These are phyloP conservation scores for Xylaria nigripes DNA, from an alignment of 495 filamentous ascomycete species.

Conservation along the genomic window DNA sequence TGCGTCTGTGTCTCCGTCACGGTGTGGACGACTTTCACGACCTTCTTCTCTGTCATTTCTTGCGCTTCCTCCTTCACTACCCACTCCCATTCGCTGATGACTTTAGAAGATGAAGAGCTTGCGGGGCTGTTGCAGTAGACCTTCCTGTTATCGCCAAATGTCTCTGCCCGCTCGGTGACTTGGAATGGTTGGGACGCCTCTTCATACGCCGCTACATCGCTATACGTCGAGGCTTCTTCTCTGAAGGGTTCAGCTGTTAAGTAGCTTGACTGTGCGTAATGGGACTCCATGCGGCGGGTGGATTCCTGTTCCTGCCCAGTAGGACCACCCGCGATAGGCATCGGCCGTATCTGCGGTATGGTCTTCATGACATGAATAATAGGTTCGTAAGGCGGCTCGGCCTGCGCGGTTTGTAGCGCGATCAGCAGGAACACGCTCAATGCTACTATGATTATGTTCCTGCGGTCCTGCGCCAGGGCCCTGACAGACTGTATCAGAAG, in stretches of 20 bases:
- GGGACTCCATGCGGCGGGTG: neutral
- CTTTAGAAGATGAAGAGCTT: neutral
- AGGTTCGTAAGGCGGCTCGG: constrained; percentile 17
- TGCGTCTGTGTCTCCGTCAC: constrained; percentile 28
- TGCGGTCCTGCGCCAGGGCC: constrained; percentile 57
- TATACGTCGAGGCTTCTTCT: too few relatives aligned
- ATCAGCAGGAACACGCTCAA: constrained; percentile 54
- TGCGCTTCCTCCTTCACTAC: constrained; percentile 5
- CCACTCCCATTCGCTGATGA: neutral
- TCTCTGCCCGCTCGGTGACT: neutral
- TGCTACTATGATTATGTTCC: constrained; percentile 60
- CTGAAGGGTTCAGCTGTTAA: too few relatives aligned
- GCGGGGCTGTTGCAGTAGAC: constrained; percentile 18
- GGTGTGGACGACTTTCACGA: constrained; percentile 32
- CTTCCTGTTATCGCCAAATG: constrained; percentile 7
- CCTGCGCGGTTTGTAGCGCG: constrained; percentile 26
- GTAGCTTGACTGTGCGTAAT: constrained; percentile 1
- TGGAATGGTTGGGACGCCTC: neutral
- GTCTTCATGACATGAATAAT: constrained; percentile 21
- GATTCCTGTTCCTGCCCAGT: constrained; percentile 6
- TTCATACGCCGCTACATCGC: too few relatives aligned
- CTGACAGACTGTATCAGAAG: constrained; percentile 62
- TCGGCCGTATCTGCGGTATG: constrained; percentile 7
- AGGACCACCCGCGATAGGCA: constrained; percentile 1
- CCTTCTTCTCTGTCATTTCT: constrained; percentile 25